Base-by-base conservation (phyloP, 1,139 yeast species). In the Scheffersomyces illinoinensis region DNA sequence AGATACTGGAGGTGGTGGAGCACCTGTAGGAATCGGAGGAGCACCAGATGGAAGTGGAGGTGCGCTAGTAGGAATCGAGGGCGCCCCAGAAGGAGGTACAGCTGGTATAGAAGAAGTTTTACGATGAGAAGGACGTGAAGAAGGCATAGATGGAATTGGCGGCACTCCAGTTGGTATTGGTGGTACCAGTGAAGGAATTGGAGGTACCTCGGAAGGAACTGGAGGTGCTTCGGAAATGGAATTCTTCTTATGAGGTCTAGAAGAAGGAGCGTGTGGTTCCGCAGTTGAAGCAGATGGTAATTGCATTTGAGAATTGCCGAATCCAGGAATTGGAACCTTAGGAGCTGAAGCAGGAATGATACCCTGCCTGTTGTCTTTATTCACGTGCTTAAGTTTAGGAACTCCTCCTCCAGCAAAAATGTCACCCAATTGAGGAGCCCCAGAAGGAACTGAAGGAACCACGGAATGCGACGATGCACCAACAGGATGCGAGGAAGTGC, bases 371-470 rank as follows among this genome's bases (percentile, higher is more conserved):
- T 79, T 79, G 61, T 82, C 84, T 33, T 76, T 78, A 50, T 55
- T 58, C 50, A 83, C 82, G 62, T 87, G 87, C 65, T 85, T 86
- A 64, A 92, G 77, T 67, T 90, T 91, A 8, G 97, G 97, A 71
- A 92, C 83, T 1, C 97, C 97, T 1, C 97, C 97, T 12, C 91
- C 93, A 8, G 97, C 96, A 72, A 91, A 87, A 18, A 91, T 83
- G 59, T 90, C 95, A 23, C 93, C 96, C 62, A 91, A 74, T 68
- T 81, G 87, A n/a, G 88, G 89, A 3, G 78, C 78, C 52, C 79
- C 76, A 54, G 66, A 56, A 65, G 78, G 58, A 47, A 55, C 53
- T 54, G 60, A 53, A 56, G 71, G 68, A 1, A 68, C 64, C 0
- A 69, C 49, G 0, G 72, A 64, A 5, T 62, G 56, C n/a, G 64